Evolutionary conservation across 177 flowering plant species (phyloP).

Genomic region (Tripterygium wilfordii): DNA sequence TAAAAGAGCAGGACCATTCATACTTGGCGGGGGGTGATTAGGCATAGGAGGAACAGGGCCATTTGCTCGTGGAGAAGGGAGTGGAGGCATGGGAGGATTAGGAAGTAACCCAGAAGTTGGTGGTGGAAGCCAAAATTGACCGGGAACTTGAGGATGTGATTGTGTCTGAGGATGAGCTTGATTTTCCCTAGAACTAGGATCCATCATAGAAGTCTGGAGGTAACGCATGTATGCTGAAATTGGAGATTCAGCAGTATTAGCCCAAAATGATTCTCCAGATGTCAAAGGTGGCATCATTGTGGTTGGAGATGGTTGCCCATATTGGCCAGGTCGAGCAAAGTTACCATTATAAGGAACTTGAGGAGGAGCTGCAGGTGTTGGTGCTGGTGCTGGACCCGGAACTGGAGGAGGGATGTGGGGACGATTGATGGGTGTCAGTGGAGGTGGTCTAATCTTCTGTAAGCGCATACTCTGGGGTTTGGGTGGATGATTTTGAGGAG

Average conservation of each 20-base stretch:
- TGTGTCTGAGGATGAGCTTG: slow-evolving; percentile 23
- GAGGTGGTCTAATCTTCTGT: slow-evolving; percentile 88
- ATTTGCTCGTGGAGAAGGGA: slow-evolving; percentile 39
- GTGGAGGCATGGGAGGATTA: slow-evolving; percentile 24
- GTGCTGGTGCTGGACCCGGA: slow-evolving; percentile 16
- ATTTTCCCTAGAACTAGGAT: slow-evolving; percentile 36
- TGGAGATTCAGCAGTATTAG: slow-evolving; percentile 73
- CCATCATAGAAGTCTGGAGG: slow-evolving; percentile 63
- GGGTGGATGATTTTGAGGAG: slow-evolving; percentile 63
- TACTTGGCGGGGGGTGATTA: slow-evolving; percentile 35
- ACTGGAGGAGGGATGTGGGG: slow-evolving; percentile 35
- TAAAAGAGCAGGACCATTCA: slow-evolving; percentile 52
- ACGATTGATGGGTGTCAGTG: slow-evolving; percentile 53
- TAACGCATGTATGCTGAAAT: slow-evolving; percentile 88
- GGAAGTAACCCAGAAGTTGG: slow-evolving; percentile 26
- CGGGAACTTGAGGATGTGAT: slow-evolving; percentile 12
- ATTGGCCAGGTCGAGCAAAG: slow-evolving; percentile 34
- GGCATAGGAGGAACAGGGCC: slow-evolving; percentile 29
- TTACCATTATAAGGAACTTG: slow-evolving; percentile 33
- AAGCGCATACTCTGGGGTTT: slow-evolving; percentile 65
- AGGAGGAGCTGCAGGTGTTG: slow-evolving; percentile 17
- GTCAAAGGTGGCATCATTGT: slow-evolving; percentile 27
- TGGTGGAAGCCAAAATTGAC: no score
- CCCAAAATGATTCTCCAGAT: slow-evolving; percentile 43
- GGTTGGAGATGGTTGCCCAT: slow-evolving; percentile 38